phyloP scores from a whole-genome alignment of 495 filamentous ascomycete species.

The Aspergillus asperescens region DNA sequence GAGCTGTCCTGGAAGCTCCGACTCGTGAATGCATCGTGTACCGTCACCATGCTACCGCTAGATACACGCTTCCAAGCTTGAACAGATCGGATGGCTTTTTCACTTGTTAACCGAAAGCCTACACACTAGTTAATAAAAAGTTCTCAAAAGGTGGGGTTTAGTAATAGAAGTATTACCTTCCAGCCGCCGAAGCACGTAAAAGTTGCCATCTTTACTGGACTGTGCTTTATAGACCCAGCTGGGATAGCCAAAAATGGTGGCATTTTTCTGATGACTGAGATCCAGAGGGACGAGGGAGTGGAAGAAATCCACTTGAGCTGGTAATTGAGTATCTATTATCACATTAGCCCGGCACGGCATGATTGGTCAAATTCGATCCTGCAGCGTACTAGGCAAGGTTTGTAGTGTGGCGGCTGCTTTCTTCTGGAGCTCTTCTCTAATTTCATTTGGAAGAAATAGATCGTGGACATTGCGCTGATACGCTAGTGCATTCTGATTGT shows the following conservation, averaged over 20 bases:
- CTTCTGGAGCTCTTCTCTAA: conserved; percentile 83
- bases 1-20: conserved; percentile 91
- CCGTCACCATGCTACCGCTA: conserved; percentile 75
- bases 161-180: conserved; percentile 54
- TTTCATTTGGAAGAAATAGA: conserved; percentile 78
- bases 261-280: conserved; percentile 68
- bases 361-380: neutral
- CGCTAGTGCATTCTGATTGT: conserved; percentile 66
- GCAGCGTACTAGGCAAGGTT: conserved; percentile 67
- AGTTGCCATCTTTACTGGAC: conserved; percentile 76
- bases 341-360: conserved; percentile 13
- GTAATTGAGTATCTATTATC: conserved; percentile 60
- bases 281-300: conserved; percentile 91
- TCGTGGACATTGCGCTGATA: conserved; percentile 84
- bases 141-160: conserved; percentile 9
- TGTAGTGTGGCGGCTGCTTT: conserved; percentile 82
- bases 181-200: conserved; percentile 77
- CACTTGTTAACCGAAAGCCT: conserved; percentile 80
- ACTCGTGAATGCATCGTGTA: conserved; percentile 91
- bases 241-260: conserved; percentile 70
- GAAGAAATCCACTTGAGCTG: conserved; percentile 72
- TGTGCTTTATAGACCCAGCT: conserved; percentile 97
- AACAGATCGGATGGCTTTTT: conserved; percentile 76
- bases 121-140: neutral
- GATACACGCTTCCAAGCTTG: conserved; percentile 87